Evolutionary conservation across 108 stramenopile genomes (phyloP), one percentile per base, ranked within the genome.

Genomic region (Nitzschia palea): DNA sequence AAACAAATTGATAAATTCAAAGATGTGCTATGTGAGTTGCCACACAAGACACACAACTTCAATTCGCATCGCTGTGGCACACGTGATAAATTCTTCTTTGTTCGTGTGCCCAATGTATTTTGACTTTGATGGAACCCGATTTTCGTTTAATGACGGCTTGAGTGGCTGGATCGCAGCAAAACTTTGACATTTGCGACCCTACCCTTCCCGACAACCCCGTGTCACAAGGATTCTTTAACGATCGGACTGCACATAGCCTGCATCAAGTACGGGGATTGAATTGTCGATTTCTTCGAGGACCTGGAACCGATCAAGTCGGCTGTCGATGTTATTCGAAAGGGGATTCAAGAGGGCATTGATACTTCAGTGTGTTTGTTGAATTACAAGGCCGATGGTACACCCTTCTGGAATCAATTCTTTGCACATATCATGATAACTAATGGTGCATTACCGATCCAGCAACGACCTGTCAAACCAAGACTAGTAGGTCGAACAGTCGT

Each of bases 371-470:
- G 92, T 62, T 72, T 95, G 20, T 70, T 97, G 60, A 95, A 97
- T 71, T 97, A 95, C 87, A 91, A 89, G 63, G 92, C 92, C 3
- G 97, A 97, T 71, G 97, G 97, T 20, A 92, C 95, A 3, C 95
- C 97, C 28, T 98, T 98, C 69, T 98, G 96, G 96, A 98, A 98
- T 81, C 96, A 97, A 67, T 93, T 98, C 79, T 97, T 97, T 74
- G 90, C 96, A 10, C n/a, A n/a, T n/a, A n/a, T n/a, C n/a, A n/a
- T n/a, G n/a, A n/a, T n/a, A n/a, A n/a, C n/a, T n/a, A n/a, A n/a
- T n/a, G n/a, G n/a, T n/a, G n/a, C n/a, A n/a, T n/a, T n/a, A n/a
- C n/a, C n/a, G n/a, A n/a, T n/a, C n/a, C n/a, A n/a, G n/a, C n/a
- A n/a, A n/a, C n/a, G n/a, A n/a, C n/a, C n/a, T n/a, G n/a, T n/a